Conservation (phyloP, 2,329 filamentous ascomycete species). For the Colletotrichum kahawae region DNA sequence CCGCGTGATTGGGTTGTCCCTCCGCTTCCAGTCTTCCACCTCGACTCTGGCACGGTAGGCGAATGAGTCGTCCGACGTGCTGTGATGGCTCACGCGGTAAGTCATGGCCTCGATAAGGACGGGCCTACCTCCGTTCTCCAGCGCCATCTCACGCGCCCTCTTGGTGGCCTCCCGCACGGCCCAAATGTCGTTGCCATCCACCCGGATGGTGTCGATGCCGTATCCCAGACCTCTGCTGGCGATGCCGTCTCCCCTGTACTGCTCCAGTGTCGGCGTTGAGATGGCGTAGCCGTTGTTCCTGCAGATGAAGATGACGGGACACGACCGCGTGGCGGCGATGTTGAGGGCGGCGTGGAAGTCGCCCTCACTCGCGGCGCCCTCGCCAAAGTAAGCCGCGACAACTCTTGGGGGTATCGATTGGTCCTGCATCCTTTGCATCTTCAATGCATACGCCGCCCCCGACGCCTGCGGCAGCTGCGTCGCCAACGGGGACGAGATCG, state of each 20-base stretch:
- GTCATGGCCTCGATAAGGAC: conserved; percentile 95
- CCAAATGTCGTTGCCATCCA: conserved; percentile 95
- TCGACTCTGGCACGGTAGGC: conserved; percentile 93
- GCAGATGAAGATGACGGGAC: conserved; percentile 88
- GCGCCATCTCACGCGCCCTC: conserved; percentile 77
- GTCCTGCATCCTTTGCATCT: conserved; percentile 77
- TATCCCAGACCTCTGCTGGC: conserved; percentile 87
- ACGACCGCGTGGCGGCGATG: conserved; percentile 87
- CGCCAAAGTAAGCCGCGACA: conserved; percentile 86
- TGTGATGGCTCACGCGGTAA: conserved; percentile 97
- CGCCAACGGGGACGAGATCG: conserved; percentile 81
- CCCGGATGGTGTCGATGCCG: conserved; percentile 90
- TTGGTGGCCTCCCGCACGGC: conserved; percentile 83
- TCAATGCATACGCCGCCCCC: conserved; percentile 86
- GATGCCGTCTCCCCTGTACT: conserved; percentile 91
- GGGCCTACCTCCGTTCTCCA: conserved; percentile 80
- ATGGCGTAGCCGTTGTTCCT: conserved; percentile 94
- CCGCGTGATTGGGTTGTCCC: conserved; percentile 87
- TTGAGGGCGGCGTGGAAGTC: conserved; percentile 93
- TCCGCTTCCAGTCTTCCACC: conserved; percentile 92
- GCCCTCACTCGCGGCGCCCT: conserved; percentile 88
- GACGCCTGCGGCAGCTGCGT: conserved; percentile 90
- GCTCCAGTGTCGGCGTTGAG: conserved; percentile 85
- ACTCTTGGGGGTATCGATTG: conserved; percentile 71
- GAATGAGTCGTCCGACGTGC: conserved; percentile 95